phyloP scores from a whole-genome alignment of 1,139 yeast genomes.

The Cylindricascospora bacillispora region DNA sequence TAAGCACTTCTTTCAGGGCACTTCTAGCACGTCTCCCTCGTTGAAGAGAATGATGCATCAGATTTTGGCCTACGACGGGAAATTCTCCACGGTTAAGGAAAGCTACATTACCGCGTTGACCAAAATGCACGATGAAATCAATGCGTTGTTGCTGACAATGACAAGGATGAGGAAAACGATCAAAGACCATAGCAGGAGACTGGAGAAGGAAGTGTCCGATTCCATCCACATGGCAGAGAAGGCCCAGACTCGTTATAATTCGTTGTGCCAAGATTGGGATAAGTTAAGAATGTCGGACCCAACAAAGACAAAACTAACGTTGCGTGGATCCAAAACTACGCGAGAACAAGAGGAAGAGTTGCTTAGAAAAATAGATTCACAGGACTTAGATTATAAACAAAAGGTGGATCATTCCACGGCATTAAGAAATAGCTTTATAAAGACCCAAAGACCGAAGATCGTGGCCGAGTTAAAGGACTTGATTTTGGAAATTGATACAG shows the following conservation, averaged over 20 bases:
- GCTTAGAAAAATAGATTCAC: slow-evolving; percentile 62
- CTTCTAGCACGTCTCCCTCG: slow-evolving; percentile 40
- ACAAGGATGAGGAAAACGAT: slow-evolving; percentile 57
- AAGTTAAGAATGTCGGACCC: slow-evolving; percentile 74
- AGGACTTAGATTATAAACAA: slow-evolving; percentile 76
- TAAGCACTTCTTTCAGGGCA: slow-evolving; percentile 30
- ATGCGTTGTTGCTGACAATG: slow-evolving; percentile 58
- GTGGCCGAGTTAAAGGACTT: slow-evolving; percentile 64
- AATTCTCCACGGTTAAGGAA: slow-evolving; percentile 54
- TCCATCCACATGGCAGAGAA: slow-evolving; percentile 77
- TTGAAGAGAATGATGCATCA: slow-evolving; percentile 54
- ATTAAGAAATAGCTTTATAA: slow-evolving; percentile 58
- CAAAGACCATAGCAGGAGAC: slow-evolving; percentile 70
- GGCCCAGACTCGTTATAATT: slow-evolving; percentile 70
- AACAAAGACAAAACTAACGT: slow-evolving; percentile 61
- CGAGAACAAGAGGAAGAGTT: slow-evolving; percentile 91
- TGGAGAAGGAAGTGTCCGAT: slow-evolving; percentile 75
- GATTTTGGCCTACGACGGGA: slow-evolving; percentile 67
- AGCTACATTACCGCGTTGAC: slow-evolving; percentile 71
- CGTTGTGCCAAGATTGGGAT: slow-evolving; percentile 78
- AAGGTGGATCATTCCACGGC: slow-evolving; percentile 65
- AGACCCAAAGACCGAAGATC: slow-evolving; percentile 64
- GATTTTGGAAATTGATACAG: slow-evolving; percentile 77
- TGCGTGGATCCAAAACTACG: slow-evolving; percentile 62
- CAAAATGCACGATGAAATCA: slow-evolving; percentile 75